These are phyloP conservation scores for Punica granatum DNA, from an alignment of 345 rosid species.

Conservation along the genomic window DNA sequence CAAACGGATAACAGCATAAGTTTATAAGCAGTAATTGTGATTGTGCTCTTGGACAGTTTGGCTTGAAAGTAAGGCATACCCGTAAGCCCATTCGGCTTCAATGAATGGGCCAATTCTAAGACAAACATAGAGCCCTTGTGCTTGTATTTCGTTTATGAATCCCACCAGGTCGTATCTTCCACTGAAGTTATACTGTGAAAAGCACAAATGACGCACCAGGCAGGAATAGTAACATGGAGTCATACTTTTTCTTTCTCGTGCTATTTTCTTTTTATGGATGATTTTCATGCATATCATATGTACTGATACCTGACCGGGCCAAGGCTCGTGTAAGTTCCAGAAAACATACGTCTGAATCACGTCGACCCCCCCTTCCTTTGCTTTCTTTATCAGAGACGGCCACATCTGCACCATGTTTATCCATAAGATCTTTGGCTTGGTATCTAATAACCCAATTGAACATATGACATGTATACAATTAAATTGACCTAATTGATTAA, in stretches of 20 bases:
- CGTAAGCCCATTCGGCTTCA: slow-evolving; percentile 87
- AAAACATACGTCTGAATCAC: slow-evolving; percentile 93
- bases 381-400: slow-evolving; percentile 71
- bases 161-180: slow-evolving; percentile 70
- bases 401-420: slow-evolving; percentile 56
- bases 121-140: slow-evolving; percentile 69
- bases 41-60: not conserved
- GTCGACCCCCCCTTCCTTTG: slow-evolving; percentile 84
- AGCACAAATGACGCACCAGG: not conserved
- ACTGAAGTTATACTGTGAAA: slow-evolving; percentile 70
- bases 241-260: not conserved
- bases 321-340: slow-evolving; percentile 90
- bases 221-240: too few species aligned
- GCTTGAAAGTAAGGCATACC: slow-evolving; percentile 25
- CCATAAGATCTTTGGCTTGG: not conserved
- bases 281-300: not conserved
- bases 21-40: not conserved
- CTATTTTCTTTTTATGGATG: not conserved
- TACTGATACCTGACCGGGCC: slow-evolving; percentile 53
- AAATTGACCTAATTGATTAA: too few species aligned
- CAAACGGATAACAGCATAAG: not conserved
- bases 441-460: too few species aligned
- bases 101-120: slow-evolving; percentile 84
- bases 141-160: slow-evolving; percentile 66
- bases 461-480: too few species aligned